A percentile compares a stretch with the other conserved stretches of the same genome.
Evolutionary conservation across 2,329 filamentous ascomycete genomes (phyloP).

Genomic region (Aspergillus intermedius): DNA sequence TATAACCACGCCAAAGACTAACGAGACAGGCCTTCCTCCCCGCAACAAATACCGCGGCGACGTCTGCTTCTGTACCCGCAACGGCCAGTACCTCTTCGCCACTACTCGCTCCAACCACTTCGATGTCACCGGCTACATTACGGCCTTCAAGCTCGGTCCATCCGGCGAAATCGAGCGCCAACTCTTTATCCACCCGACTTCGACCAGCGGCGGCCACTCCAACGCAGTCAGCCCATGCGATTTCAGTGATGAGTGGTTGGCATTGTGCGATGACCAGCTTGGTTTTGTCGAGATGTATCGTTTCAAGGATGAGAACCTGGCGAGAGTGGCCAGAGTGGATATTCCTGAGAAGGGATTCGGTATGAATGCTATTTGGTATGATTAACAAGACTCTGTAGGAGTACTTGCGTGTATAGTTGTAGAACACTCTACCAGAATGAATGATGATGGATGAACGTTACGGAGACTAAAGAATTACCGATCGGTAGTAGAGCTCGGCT

Average conservation of each 20-base stretch:
- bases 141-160: constrained; percentile 65
- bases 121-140: constrained; percentile 72
- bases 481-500: constrained; percentile 21
- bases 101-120: constrained; percentile 73
- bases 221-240: constrained; percentile 81
- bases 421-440: constrained; percentile 1
- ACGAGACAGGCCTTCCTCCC: constrained; percentile 21
- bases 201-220: constrained; percentile 79
- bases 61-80: constrained; percentile 67
- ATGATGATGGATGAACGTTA: not conserved
- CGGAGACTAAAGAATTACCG: constrained; percentile 1
- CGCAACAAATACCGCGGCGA: constrained; percentile 70
- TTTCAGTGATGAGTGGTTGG: constrained; percentile 84
- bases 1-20: not conserved
- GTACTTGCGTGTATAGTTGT: constrained; percentile 27
- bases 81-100: constrained; percentile 71
- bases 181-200: constrained; percentile 74
- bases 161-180: constrained; percentile 68
- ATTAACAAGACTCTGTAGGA: constrained; percentile 60
- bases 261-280: constrained; percentile 80
- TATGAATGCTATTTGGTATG: constrained; percentile 96
- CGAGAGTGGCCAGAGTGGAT: constrained; percentile 67
- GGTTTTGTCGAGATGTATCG: constrained; percentile 83
- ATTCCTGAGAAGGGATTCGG: constrained; percentile 85
- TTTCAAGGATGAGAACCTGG: constrained; percentile 75